Evolutionary conservation across 75 land plant species (phyloP), one percentile per base, ranked within the genome.

Genomic region (Isoetes taiwanensis): DNA sequence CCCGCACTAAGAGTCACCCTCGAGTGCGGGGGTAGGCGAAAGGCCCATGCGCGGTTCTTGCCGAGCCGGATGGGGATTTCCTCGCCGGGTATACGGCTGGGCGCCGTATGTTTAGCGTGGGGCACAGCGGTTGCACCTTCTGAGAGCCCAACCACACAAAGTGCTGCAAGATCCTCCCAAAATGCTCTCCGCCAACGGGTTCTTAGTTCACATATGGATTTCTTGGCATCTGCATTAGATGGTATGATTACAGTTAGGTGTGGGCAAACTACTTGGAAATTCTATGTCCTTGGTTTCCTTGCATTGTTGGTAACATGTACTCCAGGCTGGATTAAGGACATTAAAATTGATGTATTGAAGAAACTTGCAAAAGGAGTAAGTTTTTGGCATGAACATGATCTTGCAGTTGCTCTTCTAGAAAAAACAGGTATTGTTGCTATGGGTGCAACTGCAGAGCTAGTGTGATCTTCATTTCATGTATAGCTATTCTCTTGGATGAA

Each of bases 371-470:
- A 42, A 2, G 84, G 87, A 19, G 60, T 90, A 58, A 83, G 73
- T 68, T 70, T 57, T 31, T 83, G 81, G 97, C 72, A 82, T 23
- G 93, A 90, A 65, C 77, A 83, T 32, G 84, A 90, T 50, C 76
- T 90, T 35, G 93, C 84, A 17, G 20, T 83, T 28, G 69, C 78
- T 26, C 32, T 90, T 41, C 53, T 90, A 27, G 82, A 72, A 34
- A 43, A 69, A 17, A 84, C 93, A 23, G 97, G 93, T 5, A 37
- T 64, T 28, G 34, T 23, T 19, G 84, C 87, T n/a, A 72, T 83
- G 76, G 79, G 80, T 41, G 76, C 80, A 25, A 87, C 93, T 64
- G 84, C 84, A 35, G 93, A 90, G 41, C 48, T 90, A n/a, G n/a
- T n/a, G n/a, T n/a, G n/a, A n/a, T n/a, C n/a, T n/a, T n/a, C n/a